Evolutionary conservation across 139 green algal genomes (phyloP).

Genomic region (Bryopsis sp.): DNA sequence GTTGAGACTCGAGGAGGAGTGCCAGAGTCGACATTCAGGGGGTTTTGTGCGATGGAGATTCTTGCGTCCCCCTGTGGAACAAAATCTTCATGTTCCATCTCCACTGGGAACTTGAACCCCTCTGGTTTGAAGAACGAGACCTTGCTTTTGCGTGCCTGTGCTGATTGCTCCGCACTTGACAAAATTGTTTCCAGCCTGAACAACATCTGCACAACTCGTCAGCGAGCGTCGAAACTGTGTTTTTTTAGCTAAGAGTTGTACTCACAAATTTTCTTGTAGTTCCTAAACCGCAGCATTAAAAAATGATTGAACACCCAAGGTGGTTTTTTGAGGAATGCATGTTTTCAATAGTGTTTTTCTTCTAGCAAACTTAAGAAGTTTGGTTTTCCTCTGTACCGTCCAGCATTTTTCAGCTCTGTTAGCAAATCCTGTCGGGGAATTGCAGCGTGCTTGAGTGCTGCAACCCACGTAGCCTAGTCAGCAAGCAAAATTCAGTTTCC

Average conservation of each 20-base stretch:
- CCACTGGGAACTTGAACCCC: too few relatives aligned
- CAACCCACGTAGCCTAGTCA: neutral
- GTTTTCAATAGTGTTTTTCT: neutral
- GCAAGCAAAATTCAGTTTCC: neutral
- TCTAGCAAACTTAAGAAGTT: neutral
- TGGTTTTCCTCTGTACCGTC: too few relatives aligned
- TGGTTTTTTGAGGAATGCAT: neutral
- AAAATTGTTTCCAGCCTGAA: constrained; percentile 7
- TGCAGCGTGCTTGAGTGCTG: neutral
- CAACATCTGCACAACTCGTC: neutral
- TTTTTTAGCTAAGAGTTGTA: too few relatives aligned
- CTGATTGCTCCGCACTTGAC: neutral
- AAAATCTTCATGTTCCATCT: too few relatives aligned
- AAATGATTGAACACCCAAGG: neutral
- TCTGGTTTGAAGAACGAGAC: constrained; percentile 16
- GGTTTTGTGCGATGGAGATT: too few relatives aligned
- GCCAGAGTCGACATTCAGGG: too few relatives aligned
- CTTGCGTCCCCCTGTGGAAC: too few relatives aligned
- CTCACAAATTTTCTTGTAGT: too few relatives aligned
- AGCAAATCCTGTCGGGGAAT: neutral
- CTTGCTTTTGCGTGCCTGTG: neutral
- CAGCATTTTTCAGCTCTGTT: neutral
- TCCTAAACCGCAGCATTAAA: neutral
- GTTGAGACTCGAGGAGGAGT: too few relatives aligned
- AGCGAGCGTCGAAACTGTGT: too few relatives aligned